Evolutionary conservation across 2,329 filamentous ascomycete genomes (phyloP).

Genomic region (Pseudocercospora eumusae): DNA sequence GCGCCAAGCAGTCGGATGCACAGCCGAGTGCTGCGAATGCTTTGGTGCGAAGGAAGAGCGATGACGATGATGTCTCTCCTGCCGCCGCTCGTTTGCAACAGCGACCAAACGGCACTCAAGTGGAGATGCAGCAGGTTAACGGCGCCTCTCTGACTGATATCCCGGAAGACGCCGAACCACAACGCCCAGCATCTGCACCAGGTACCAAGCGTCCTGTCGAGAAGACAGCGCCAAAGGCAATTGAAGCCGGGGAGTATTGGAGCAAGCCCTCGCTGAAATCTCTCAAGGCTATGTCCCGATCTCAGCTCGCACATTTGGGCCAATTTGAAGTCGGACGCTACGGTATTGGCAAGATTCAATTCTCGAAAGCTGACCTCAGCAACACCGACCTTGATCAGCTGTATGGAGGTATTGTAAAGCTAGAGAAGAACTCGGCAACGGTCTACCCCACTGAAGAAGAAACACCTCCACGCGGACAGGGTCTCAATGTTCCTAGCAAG

Average conservation of each 20-base stretch:
- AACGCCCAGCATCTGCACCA: constrained; percentile 32
- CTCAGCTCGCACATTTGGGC: constrained; percentile 72
- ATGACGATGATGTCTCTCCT: constrained; percentile 55
- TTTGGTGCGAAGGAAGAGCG: constrained; percentile 50
- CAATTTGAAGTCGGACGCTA: constrained; percentile 81
- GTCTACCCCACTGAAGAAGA: constrained; percentile 76
- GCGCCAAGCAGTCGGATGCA: constrained; percentile 49
- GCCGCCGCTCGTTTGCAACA: constrained; percentile 28
- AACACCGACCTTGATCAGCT: constrained; percentile 78
- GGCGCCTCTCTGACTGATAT: constrained; percentile 64
- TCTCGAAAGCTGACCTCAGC: constrained; percentile 67
- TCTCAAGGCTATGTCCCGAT: constrained; percentile 74
- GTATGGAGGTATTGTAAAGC: constrained; percentile 69
- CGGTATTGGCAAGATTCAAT: constrained; percentile 77
- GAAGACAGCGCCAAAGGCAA: constrained; percentile 20
- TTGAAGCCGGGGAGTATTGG: constrained; percentile 74
- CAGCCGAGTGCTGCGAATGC: constrained; percentile 43
- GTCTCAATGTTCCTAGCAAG: constrained; percentile 84
- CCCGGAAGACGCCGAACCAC: constrained; percentile 64
- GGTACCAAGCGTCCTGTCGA: constrained; percentile 25
- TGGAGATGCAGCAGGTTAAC: constrained; percentile 71
- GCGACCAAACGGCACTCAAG: constrained; percentile 41
- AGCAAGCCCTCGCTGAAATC: constrained; percentile 75
- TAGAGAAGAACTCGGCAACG: constrained; percentile 77
- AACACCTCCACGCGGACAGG: constrained; percentile 83